Conservation (phyloP, 2,329 filamentous ascomycete species). For the Fusarium nodosum region DNA sequence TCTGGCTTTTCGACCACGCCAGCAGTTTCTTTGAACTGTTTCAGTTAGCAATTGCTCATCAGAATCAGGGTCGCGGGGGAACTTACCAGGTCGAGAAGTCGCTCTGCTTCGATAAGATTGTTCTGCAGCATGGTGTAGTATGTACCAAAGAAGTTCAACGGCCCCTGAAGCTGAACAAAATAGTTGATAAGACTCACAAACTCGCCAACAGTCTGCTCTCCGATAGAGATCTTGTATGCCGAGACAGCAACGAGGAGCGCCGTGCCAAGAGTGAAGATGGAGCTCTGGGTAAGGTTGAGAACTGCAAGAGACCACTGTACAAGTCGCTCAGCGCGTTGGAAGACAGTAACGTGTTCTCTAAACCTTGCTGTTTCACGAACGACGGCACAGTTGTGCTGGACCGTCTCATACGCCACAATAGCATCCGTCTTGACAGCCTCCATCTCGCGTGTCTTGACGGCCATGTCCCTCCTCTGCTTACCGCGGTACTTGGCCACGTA, state of each 20-base stretch:
- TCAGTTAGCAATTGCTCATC: slow-evolving; percentile 22
- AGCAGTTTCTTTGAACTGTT: slow-evolving; percentile 59
- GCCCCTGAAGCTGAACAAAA: slow-evolving; percentile 71
- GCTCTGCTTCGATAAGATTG: slow-evolving; percentile 62
- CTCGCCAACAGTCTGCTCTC: slow-evolving; percentile 65
- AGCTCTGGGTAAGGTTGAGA: slow-evolving; percentile 73
- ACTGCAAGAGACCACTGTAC: slow-evolving; percentile 53
- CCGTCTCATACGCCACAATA: slow-evolving; percentile 67
- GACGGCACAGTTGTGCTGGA: slow-evolving; percentile 75
- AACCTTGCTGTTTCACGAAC: slow-evolving; percentile 70
- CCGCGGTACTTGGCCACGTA: slow-evolving; percentile 64
- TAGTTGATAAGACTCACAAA: slow-evolving; percentile 71
- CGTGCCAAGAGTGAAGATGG: slow-evolving; percentile 72
- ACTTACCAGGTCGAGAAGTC: slow-evolving; percentile 59
- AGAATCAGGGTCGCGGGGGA: rapidly evolving
- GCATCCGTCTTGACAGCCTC: slow-evolving; percentile 64
- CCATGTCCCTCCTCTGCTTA: slow-evolving; percentile 61
- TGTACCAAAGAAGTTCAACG: slow-evolving; percentile 71
- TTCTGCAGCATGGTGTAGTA: slow-evolving; percentile 63
- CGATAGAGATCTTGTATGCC: slow-evolving; percentile 71
- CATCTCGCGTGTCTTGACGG: slow-evolving; percentile 61
- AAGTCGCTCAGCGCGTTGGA: slow-evolving; percentile 59
- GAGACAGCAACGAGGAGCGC: slow-evolving; percentile 72
- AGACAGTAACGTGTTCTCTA: slow-evolving; percentile 64
- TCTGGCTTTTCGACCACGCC: slow-evolving; percentile 59